Percentiles rank a stretch among this genome's conserved stretches.
Evolutionary conservation across 2,329 filamentous ascomycete genomes (phyloP).

Genomic region (Chaetomiaceae sp.): DNA sequence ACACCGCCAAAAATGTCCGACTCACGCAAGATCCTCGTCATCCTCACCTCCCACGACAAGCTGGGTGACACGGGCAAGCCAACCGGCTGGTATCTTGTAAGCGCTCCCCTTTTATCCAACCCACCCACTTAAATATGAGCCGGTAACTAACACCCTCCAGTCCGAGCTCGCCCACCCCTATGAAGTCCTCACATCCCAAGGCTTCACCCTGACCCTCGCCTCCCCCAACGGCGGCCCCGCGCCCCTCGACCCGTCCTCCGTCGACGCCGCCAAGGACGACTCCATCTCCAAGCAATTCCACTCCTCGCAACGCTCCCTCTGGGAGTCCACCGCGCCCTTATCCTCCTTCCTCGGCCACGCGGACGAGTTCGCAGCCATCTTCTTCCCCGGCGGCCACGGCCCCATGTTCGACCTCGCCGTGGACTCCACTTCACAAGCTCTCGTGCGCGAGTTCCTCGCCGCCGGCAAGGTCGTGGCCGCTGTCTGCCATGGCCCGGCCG

Average conservation of each 20-base stretch:
- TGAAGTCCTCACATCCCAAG: conserved; percentile 48
- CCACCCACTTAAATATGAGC: no score
- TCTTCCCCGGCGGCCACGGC: conserved; percentile 56
- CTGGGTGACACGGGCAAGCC: conserved; percentile 47
- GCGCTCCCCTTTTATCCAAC: conserved; percentile 12
- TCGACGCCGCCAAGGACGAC: conserved; percentile 53
- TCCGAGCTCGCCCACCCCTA: conserved; percentile 63
- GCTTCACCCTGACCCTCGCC: conserved; percentile 52
- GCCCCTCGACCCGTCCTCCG: conserved; percentile 56
- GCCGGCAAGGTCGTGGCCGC: conserved; percentile 60
- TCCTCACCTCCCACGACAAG: conserved; percentile 60
- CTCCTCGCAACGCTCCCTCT: conserved; percentile 52
- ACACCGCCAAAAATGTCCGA: conserved; percentile 32
- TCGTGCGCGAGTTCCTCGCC: conserved; percentile 59
- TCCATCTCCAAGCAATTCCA: conserved; percentile 50
- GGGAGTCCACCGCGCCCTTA: conserved; percentile 59
- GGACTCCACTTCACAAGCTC: conserved; percentile 51
- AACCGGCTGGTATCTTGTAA: conserved; percentile 68
- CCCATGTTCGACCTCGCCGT: conserved; percentile 64
- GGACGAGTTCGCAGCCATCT: conserved; percentile 58
- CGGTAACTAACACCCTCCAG: conserved; percentile 30
- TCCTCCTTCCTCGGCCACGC: conserved; percentile 52
- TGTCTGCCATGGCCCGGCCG: conserved; percentile 66
- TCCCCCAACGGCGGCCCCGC: conserved; percentile 60
- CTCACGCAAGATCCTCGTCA: conserved; percentile 61